Evolutionary conservation across 805 yeast genomes (phyloP), one percentile per base, ranked within the genome.

Genomic region (Candida easanensis): DNA sequence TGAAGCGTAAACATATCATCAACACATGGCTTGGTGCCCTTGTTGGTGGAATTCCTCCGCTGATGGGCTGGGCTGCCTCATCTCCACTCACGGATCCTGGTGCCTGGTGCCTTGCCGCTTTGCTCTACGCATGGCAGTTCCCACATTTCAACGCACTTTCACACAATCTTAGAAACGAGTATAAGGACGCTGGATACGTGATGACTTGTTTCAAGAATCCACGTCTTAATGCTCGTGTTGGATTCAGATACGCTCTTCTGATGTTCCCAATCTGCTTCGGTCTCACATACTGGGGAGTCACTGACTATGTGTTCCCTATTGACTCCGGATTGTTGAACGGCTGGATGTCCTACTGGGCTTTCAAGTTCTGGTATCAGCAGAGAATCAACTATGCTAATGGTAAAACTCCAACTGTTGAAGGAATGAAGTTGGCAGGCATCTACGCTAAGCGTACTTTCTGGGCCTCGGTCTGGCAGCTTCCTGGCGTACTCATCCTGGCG

Each of bases 61-160:
- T 93, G 39, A 93, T 93, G 99, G 99, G 99, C 2, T 93, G 99
- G 99, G 97, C 96, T 2, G 88, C 91, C 0, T 85, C 96, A 11
- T 79, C 88, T 4, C 77, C 89, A 1, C 65, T 90, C 28, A 52
- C 74, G 3, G 87, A 88, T 50, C 97, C 98, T 0, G 97, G 93
- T 7, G 95, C 95, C 4, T 91, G 98, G 98, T 80, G 90, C 58
- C 69, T 93, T 19, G 97, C 97, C 1, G 88, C 84, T 0, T 67
- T 93, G 40, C 68, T 93, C 31, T 93, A 86, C 60, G 96, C 97
- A 6, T 93, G 99, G 99, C 99, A 93, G 64, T 93, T 93, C 64
- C 99, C 99, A 2, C 99, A 93, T 63, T 93, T 93, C 70, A 93
- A 91, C 66, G 79, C 97, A 0, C 74, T 93, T 37, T 83, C 95